These are phyloP conservation scores for Ocimum tenuiflorum DNA, from an alignment of 257 asterid species.

Conservation along the genomic window DNA sequence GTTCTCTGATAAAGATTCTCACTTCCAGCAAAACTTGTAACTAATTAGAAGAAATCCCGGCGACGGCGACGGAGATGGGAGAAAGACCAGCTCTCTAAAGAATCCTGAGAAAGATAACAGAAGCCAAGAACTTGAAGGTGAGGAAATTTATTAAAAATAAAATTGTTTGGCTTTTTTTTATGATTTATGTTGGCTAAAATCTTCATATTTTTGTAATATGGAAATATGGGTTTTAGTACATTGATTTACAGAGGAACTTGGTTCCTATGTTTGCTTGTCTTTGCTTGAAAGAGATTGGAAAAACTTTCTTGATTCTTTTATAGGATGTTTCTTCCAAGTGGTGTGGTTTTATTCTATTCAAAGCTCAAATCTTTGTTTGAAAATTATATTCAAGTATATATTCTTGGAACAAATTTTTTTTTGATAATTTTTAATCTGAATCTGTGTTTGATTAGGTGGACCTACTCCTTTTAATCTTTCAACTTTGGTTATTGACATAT, in stretches of 20 bases:
- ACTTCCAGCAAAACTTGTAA: too few species aligned
- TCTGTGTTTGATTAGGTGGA: constrained; percentile 11
- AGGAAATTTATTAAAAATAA: neutral
- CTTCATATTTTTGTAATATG: neutral
- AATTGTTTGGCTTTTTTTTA: neutral
- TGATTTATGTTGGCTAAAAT: neutral
- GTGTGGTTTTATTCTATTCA: neutral
- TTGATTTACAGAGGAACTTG: too few species aligned
- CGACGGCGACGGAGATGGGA: neutral
- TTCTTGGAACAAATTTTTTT: neutral
- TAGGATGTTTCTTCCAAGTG: constrained; percentile 13
- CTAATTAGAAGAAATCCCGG: too few species aligned
- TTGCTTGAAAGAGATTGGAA: constrained; percentile 17
- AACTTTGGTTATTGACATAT: constrained; percentile 1
- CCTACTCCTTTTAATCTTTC: constrained; percentile 8
- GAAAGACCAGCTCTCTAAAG: too few species aligned
- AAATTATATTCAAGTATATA: neutral
- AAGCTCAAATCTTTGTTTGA: constrained; percentile 5
- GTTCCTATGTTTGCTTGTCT: constrained; percentile 12
- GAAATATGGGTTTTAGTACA: neutral
- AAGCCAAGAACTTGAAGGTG: too few species aligned
- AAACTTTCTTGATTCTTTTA: constrained; percentile 19
- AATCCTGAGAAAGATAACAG: too few species aligned
- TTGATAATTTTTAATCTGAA: neutral
- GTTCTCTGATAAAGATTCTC: too few species aligned